phyloP scores from a whole-genome alignment of 2,329 filamentous ascomycete species.

The Ceratocystis ficicola region DNA sequence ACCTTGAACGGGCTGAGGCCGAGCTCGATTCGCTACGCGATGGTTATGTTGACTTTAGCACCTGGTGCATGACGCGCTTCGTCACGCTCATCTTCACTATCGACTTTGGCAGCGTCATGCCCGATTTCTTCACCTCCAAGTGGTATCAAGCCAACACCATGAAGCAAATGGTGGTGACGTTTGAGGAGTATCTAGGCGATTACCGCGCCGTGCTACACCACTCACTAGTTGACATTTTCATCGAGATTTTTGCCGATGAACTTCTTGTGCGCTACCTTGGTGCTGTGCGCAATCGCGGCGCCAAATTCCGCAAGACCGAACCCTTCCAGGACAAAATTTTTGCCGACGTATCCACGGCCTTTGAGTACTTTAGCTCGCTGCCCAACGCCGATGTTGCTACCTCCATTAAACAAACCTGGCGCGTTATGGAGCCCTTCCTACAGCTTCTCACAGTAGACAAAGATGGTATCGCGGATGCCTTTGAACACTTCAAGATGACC shows the following conservation, averaged over 20 bases:
- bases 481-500: conserved; percentile 66
- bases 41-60: conserved; percentile 89
- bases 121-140: conserved; percentile 77
- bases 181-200: conserved; percentile 87
- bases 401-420: conserved; percentile 82
- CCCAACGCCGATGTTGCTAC: conserved; percentile 56
- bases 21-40: conserved; percentile 70
- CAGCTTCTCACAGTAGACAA: conserved; percentile 67
- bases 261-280: conserved; percentile 76
- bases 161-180: conserved; percentile 86
- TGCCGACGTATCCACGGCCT: conserved; percentile 81
- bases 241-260: conserved; percentile 87
- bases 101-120: conserved; percentile 73
- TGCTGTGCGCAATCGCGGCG: conserved; percentile 76
- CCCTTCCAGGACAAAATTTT: conserved; percentile 88
- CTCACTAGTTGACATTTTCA: conserved; percentile 77
- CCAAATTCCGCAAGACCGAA: conserved; percentile 75
- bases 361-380: conserved; percentile 71
- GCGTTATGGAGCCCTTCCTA: conserved; percentile 75
- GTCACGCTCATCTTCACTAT: conserved; percentile 77
- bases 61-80: conserved; percentile 82
- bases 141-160: conserved; percentile 85
- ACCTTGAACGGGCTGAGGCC: conserved; percentile 58
- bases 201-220: conserved; percentile 76
- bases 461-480: conserved; percentile 60